A percentile compares a stretch with the other conserved stretches of the same genome.
phyloP scores from a whole-genome alignment of 495 filamentous ascomycete species.

The Xylaria bambusicola region DNA sequence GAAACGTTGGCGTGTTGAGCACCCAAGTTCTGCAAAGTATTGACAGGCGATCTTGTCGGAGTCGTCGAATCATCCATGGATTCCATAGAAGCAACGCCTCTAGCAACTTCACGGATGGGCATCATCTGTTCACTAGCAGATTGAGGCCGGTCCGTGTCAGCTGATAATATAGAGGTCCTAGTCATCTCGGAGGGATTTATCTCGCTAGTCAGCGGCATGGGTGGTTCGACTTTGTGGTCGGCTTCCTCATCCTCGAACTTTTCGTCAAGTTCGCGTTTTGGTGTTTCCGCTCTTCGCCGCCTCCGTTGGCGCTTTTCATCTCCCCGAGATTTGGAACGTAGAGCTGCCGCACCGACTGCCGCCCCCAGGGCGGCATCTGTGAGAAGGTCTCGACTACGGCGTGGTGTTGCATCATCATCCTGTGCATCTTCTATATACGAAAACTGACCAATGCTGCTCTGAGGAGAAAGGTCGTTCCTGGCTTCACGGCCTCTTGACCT shows the following conservation, averaged over 20 bases:
- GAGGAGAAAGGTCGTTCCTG: slow-evolving; percentile 57
- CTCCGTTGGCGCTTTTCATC: slow-evolving; percentile 49
- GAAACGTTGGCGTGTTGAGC: slow-evolving; percentile 54
- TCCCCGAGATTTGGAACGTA: slow-evolving; percentile 40
- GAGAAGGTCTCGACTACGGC: slow-evolving; percentile 40
- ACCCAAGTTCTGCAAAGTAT: slow-evolving; percentile 43
- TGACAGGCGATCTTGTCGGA: slow-evolving; percentile 42
- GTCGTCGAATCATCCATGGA: slow-evolving; percentile 42
- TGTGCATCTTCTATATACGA: slow-evolving; percentile 37
- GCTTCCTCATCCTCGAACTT: slow-evolving; percentile 43
- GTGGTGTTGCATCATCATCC: slow-evolving; percentile 43
- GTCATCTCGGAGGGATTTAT: slow-evolving; percentile 83
- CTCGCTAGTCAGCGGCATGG: slow-evolving; percentile 84
- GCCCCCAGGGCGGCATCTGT: slow-evolving; percentile 41
- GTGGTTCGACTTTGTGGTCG: slow-evolving; percentile 51
- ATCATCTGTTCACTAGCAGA: slow-evolving; percentile 60
- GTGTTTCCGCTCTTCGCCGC: slow-evolving; percentile 44
- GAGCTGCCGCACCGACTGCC: slow-evolving; percentile 32
- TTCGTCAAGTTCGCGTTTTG: slow-evolving; percentile 41
- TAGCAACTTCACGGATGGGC: slow-evolving; percentile 57
- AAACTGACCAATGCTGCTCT: slow-evolving; percentile 45
- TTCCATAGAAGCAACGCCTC: slow-evolving; percentile 45
- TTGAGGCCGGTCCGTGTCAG: slow-evolving; percentile 70
- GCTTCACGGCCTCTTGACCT: slow-evolving; percentile 53
- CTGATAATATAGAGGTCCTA: slow-evolving; percentile 83